Evolutionary conservation across 331 rosid species (phyloP).

Genomic region (Prunus yedoensis): DNA sequence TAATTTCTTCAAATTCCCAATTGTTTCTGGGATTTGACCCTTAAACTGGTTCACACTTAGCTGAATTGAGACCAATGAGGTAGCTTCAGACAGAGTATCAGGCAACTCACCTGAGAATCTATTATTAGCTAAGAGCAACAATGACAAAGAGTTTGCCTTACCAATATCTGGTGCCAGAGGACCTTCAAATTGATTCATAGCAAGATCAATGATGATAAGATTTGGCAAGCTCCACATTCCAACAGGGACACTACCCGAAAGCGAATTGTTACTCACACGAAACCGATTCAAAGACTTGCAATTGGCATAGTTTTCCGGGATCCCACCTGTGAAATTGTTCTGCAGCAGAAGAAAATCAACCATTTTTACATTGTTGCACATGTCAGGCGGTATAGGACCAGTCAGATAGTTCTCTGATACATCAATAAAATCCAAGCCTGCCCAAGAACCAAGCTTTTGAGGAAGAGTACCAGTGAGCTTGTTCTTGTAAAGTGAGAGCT

Average conservation of each 20-base stretch:
- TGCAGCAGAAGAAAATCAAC: conserved; percentile 45
- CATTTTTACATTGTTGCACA: conserved; percentile 70
- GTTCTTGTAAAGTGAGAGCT: conserved; percentile 63
- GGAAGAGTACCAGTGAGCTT: conserved; percentile 69
- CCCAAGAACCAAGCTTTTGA: conserved; percentile 67
- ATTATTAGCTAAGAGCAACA: conserved; percentile 50
- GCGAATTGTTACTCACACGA: conserved; percentile 57
- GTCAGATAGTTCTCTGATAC: conserved; percentile 73
- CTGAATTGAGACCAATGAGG: conserved; percentile 54
- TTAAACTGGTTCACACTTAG: conserved; percentile 56
- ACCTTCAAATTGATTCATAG: conserved; percentile 79
- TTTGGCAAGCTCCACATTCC: conserved; percentile 83
- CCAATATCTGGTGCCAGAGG: conserved; percentile 59
- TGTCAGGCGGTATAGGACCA: conserved; percentile 73
- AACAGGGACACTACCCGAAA: conserved; percentile 71
- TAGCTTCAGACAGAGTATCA: conserved; percentile 48
- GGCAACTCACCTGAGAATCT: conserved; percentile 77
- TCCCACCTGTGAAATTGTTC: conserved; percentile 71
- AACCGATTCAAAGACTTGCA: conserved; percentile 62
- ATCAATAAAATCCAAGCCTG: conserved; percentile 58
- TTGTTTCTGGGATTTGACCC: conserved; percentile 60
- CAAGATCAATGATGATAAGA: conserved; percentile 52
- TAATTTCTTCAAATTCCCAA: conserved; percentile 69
- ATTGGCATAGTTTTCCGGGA: conserved; percentile 66
- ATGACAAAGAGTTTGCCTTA: conserved; percentile 67